Percentiles rank a stretch among this genome's conserved stretches.
Conservation (phyloP, 2,329 filamentous ascomycete genomes). For the Cryphonectria japonica region DNA sequence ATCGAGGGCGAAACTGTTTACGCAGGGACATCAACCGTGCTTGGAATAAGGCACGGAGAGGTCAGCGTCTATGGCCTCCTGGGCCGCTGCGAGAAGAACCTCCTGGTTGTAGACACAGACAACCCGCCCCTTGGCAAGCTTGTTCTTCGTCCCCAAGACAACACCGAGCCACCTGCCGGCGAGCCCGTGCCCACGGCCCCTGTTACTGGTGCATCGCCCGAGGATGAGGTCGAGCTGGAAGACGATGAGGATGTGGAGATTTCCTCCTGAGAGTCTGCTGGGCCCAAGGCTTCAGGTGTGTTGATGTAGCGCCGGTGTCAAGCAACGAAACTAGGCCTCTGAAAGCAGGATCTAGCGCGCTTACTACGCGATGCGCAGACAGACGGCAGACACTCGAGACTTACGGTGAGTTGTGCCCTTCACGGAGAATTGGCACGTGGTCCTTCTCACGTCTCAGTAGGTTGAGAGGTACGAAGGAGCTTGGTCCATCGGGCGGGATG, state of each 20-base stretch:
- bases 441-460: background rate
- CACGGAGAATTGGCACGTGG: background rate
- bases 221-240: background rate
- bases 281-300: background rate
- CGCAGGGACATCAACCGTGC: slow-evolving; percentile 73
- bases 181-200: slow-evolving; percentile 26
- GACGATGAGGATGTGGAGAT: slow-evolving; percentile 1
- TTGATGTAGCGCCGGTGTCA: background rate
- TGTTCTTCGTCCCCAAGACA: slow-evolving; percentile 35
- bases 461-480: background rate
- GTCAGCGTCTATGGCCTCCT: slow-evolving; percentile 72
- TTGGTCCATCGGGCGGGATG: background rate
- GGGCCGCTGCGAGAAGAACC: slow-evolving; percentile 69
- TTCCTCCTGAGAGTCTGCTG: slow-evolving; percentile 1
- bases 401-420: background rate
- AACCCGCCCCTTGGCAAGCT: slow-evolving; percentile 50
- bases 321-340: background rate
- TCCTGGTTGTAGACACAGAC: slow-evolving; percentile 70
- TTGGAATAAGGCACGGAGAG: slow-evolving; percentile 67
- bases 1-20: slow-evolving; percentile 69
- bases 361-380: background rate
- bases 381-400: background rate
- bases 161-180: slow-evolving; percentile 31
- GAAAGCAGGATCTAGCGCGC: background rate
- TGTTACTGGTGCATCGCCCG: background rate